Evolutionary conservation across 345 rosid species (phyloP).

Genomic region (Eucalyptus regnans): DNA sequence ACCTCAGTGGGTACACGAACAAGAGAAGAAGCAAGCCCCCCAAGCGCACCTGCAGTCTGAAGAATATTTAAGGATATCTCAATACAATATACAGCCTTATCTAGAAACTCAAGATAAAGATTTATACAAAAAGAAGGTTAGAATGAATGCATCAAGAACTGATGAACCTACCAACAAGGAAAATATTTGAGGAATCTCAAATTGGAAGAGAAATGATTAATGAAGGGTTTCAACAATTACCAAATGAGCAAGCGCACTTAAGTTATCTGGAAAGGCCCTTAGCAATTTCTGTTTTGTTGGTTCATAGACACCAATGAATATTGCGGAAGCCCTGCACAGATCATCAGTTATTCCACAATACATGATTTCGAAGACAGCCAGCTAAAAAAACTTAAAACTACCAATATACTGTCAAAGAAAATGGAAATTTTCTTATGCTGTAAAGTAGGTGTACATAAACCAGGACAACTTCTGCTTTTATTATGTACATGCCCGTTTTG

Average conservation of each 20-base stretch:
- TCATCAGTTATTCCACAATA: background rate
- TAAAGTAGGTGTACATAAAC: background rate
- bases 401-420: background rate
- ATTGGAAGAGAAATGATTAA: background rate
- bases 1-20: constrained; percentile 98
- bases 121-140: background rate
- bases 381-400: background rate
- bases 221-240: constrained; percentile 20
- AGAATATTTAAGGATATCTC: background rate
- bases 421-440: background rate
- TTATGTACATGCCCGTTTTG: background rate
- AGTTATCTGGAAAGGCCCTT: constrained; percentile 63
- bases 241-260: constrained; percentile 83
- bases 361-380: background rate
- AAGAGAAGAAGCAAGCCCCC: constrained; percentile 90
- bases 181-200: background rate
- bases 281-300: constrained; percentile 87
- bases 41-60: constrained; percentile 92
- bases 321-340: constrained; percentile 69
- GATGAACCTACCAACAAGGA: background rate
- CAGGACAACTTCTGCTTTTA: background rate
- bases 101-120: background rate
- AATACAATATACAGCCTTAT: background rate
- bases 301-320: constrained; percentile 91
- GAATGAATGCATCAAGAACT: background rate